Base-by-base conservation (phyloP, 2,329 filamentous ascomycete genomes). In the Pezicula neosporulosa region DNA sequence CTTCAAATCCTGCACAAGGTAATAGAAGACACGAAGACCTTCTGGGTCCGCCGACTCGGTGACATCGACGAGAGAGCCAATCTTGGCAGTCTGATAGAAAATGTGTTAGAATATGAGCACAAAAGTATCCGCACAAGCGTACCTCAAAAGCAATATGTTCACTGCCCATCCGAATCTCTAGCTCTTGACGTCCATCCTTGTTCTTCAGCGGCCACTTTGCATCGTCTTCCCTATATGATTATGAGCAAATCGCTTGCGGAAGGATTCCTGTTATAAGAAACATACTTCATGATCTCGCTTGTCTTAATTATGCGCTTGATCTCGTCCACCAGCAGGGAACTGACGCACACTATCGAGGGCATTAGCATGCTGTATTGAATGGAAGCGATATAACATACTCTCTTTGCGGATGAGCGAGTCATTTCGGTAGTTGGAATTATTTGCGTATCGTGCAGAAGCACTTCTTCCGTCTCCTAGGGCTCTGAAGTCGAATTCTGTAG, bases 391-490 rank as follows among this genome's bases (percentile, higher is more conserved):
- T 52, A 39, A 71, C 91, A 62, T 77, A 97, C 94, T 99, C 77
- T 99, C 94, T 92, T 99, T 99, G 59, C 94, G 88, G 67, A 99
- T 99, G 62, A 99, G 77, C 57, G 92, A 97, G 70, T 99, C 94
- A 73, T 99, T 99, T 66, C 94, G 86, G 75, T 99, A 99, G 74
- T 99, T 99, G 52, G 93, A 97, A 73, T 99, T 99, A 79, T 99
- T 99, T 58, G 94, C 94, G 74, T 99, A 99, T 72, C 94, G 86
- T 30, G 93, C 91, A 48, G 94, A 89, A 7, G 94, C 94, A 68
- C 92, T 97, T 55, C 90, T 85, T 47, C 94, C 94, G 69, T 99
- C 94, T 49, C 90, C 90, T 43, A 97, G 82, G 21, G 91, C 90
- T 50, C 93, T 83, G 66, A 99, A 94, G 70, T 99, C 94, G 70